These are phyloP conservation scores for Candida vaughaniae DNA, from an alignment of 805 yeast genomes.

Conservation along the genomic window DNA sequence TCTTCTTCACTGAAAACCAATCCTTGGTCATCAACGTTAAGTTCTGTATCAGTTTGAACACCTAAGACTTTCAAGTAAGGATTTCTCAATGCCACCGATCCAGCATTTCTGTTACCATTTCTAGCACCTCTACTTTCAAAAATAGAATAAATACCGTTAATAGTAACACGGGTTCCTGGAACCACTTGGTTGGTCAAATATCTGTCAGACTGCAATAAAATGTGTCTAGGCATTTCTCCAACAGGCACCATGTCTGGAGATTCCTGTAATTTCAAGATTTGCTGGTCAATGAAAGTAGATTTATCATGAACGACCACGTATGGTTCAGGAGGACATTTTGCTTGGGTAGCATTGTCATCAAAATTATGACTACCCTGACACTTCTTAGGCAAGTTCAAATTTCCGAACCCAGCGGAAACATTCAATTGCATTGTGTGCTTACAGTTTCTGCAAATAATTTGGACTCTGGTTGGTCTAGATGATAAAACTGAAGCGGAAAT, in stretches of 20 bases:
- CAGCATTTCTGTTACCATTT: constrained; percentile 19
- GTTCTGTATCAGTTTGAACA: constrained; percentile 78
- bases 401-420: constrained; percentile 69
- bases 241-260: constrained; percentile 99
- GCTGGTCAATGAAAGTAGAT: constrained; percentile 93
- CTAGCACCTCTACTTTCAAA: constrained; percentile 63
- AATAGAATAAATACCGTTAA: constrained; percentile 90
- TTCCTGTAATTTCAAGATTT: constrained; percentile 88
- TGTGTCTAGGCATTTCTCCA: constrained; percentile 97
- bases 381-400: constrained; percentile 60
- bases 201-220: constrained; percentile 82
- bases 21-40: constrained; percentile 56
- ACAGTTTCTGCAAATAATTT: constrained; percentile 84
- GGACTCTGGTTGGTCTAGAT: constrained; percentile 82
- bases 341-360: constrained; percentile 51
- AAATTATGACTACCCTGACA: constrained; percentile 53
- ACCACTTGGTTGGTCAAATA: constrained; percentile 85
- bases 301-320: constrained; percentile 91
- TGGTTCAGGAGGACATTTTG: constrained; percentile 86
- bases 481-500: constrained; percentile 86
- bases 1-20: constrained; percentile 83
- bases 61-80: constrained; percentile 90
- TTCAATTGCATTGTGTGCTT: constrained; percentile 70
- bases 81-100: constrained; percentile 85
- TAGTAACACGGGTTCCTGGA: constrained; percentile 93